These are phyloP conservation scores for Kluyveromyces wickerhamii DNA, from an alignment of 805 yeast species.

Conservation along the genomic window DNA sequence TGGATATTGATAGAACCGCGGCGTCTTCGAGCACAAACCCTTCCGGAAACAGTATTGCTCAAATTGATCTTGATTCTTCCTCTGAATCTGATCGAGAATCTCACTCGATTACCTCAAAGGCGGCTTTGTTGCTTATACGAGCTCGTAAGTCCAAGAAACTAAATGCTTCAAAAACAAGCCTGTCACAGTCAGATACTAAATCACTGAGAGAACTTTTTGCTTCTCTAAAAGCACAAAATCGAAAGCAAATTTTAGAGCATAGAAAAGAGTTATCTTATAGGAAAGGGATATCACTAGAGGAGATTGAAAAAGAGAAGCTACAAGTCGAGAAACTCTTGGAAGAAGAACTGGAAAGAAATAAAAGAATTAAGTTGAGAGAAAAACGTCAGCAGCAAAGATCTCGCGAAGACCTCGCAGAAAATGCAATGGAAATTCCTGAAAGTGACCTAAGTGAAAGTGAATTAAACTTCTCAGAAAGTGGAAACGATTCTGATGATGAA, in stretches of 20 bases:
- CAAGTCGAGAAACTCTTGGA: slow-evolving; percentile 33
- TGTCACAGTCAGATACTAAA: slow-evolving; percentile 9
- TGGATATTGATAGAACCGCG: too few species aligned
- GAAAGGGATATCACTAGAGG: slow-evolving; percentile 36
- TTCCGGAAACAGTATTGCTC: too few species aligned
- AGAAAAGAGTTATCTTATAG: slow-evolving; percentile 40
- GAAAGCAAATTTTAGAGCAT: slow-evolving; percentile 42
- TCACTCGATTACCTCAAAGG: slow-evolving; percentile 26
- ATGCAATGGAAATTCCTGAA: too few species aligned
- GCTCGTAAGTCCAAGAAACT: slow-evolving; percentile 28
- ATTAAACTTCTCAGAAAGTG: too few species aligned
- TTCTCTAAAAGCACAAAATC: slow-evolving; percentile 36
- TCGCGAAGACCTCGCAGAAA: too few species aligned
- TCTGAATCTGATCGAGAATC: slow-evolving; percentile 14
- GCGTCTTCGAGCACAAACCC: too few species aligned
- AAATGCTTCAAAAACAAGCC: slow-evolving; percentile 1
- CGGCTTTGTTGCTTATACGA: slow-evolving; percentile 30
- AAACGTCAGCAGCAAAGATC: too few species aligned
- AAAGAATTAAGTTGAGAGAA: slow-evolving; percentile 38
- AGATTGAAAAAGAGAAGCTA: slow-evolving; percentile 33
- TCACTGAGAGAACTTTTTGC: slow-evolving; percentile 29
- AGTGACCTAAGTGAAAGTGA: too few species aligned
- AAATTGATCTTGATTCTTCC: slow-evolving; percentile 14
- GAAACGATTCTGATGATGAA: background rate
- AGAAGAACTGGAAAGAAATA: slow-evolving; percentile 42